Evolutionary conservation across 495 filamentous ascomycete species (phyloP).

Genomic region (Staphylotrichum tortipilum): DNA sequence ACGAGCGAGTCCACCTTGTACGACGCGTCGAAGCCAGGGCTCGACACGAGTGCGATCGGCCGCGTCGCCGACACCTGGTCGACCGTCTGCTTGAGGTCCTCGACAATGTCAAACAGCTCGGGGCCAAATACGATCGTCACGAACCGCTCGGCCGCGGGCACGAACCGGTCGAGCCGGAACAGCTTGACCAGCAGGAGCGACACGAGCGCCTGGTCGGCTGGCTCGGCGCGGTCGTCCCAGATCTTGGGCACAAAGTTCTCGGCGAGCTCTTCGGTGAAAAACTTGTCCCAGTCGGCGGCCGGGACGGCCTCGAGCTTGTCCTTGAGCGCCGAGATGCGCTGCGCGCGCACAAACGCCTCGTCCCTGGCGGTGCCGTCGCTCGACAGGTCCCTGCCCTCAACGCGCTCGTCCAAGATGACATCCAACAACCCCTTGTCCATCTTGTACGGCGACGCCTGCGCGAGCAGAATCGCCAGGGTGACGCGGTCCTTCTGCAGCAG

Average conservation of each 20-base stretch:
- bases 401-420: constrained; percentile 66
- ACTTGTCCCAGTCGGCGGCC: constrained; percentile 64
- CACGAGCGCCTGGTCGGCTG: constrained; percentile 68
- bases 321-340: constrained; percentile 65
- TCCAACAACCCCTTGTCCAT: constrained; percentile 89
- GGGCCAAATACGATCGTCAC: constrained; percentile 83
- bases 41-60: constrained; percentile 86
- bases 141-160: constrained; percentile 84
- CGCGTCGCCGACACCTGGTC: constrained; percentile 73
- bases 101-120: constrained; percentile 66
- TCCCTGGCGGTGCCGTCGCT: constrained; percentile 53
- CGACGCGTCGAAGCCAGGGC: constrained; percentile 92
- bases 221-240: constrained; percentile 57
- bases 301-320: constrained; percentile 54
- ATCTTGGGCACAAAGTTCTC: constrained; percentile 75
- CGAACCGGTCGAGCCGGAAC: constrained; percentile 90
- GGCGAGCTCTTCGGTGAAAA: constrained; percentile 76
- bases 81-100: constrained; percentile 78
- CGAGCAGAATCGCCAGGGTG: constrained; percentile 91
- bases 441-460: constrained; percentile 84
- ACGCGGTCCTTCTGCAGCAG: constrained; percentile 89
- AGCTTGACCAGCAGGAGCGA: constrained; percentile 85
- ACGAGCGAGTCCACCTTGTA: constrained; percentile 97
- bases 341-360: constrained; percentile 59
- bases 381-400: constrained; percentile 73